Conservation (phyloP, 306 rosid species). For the Sophora flavescens region DNA sequence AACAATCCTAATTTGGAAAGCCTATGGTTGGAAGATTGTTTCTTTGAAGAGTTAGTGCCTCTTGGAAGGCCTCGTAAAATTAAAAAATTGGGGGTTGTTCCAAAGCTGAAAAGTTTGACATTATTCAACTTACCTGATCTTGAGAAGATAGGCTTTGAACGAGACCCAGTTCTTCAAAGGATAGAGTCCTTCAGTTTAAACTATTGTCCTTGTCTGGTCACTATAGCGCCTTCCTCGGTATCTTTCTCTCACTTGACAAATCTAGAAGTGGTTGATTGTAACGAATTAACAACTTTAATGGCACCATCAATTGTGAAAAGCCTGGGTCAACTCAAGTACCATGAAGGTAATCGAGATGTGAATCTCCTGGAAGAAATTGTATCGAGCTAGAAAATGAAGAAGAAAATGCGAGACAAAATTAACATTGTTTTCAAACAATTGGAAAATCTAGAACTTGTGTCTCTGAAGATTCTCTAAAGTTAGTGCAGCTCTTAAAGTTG, state of each 20-base stretch:
- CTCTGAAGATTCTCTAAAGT: constrained; percentile 9
- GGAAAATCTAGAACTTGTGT: constrained; percentile 22
- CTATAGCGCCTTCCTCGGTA: not conserved
- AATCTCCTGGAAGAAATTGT: constrained; percentile 22
- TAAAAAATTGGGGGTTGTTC: constrained; percentile 34
- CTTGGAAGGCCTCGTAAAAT: not conserved
- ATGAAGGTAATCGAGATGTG: constrained; percentile 33
- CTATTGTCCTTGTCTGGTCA: constrained; percentile 14
- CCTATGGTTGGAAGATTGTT: not conserved
- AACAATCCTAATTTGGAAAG: constrained; percentile 33
- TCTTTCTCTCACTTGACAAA: constrained; percentile 34
- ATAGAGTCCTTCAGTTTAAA: constrained; percentile 19
- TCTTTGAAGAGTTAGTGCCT: not conserved
- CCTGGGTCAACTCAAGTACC: constrained; percentile 17
- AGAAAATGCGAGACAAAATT: not conserved
- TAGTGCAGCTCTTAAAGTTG: not conserved
- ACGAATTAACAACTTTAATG: not conserved
- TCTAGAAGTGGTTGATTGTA: constrained; percentile 23
- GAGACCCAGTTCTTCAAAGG: constrained; percentile 8
- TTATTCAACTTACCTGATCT: not conserved
- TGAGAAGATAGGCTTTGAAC: constrained; percentile 15
- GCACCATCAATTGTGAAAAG: not conserved
- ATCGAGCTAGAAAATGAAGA: no score
- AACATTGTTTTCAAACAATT: constrained; percentile 31
- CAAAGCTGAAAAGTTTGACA: constrained; percentile 39